These are phyloP conservation scores for Diplodia corticola DNA, from an alignment of 2,329 filamentous ascomycete species.

Conservation along the genomic window DNA sequence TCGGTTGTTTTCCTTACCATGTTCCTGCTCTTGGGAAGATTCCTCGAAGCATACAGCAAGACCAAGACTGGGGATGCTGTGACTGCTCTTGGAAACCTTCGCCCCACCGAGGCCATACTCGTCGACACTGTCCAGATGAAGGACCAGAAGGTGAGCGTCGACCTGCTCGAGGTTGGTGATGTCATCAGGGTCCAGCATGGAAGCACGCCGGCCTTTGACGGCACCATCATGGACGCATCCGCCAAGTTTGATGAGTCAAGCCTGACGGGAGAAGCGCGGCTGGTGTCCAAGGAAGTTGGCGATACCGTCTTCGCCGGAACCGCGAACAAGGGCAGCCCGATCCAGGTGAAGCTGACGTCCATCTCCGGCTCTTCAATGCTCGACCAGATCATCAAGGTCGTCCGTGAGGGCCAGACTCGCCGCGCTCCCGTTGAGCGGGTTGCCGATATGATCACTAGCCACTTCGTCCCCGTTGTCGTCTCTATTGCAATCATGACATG, in stretches of 20 bases:
- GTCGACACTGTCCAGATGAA: constrained; percentile 49
- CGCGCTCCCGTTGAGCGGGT: constrained; percentile 74
- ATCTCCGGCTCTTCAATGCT: constrained; percentile 71
- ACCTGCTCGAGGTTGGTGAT: constrained; percentile 61
- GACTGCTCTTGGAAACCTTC: constrained; percentile 72
- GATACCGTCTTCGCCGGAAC: constrained; percentile 73
- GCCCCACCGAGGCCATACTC: constrained; percentile 74
- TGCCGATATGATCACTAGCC: constrained; percentile 70
- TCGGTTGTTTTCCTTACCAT: constrained; percentile 89
- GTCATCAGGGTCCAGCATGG: constrained; percentile 73
- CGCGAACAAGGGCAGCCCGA: constrained; percentile 66
- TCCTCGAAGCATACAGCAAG: constrained; percentile 88
- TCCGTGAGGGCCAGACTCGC: constrained; percentile 74
- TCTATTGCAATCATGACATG: constrained; percentile 70
- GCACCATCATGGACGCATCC: constrained; percentile 57
- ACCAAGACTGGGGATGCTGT: constrained; percentile 86
- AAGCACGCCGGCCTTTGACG: constrained; percentile 81
- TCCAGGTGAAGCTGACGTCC: constrained; percentile 65
- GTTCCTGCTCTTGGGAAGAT: constrained; percentile 73
- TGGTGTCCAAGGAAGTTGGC: constrained; percentile 62
- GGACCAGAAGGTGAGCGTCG: constrained; percentile 56
- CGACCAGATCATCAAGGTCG: constrained; percentile 74
- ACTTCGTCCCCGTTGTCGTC: constrained; percentile 74
- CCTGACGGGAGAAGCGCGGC: constrained; percentile 75
- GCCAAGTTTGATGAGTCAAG: constrained; percentile 85